Evolutionary conservation across 2,329 filamentous ascomycete species (phyloP).

Genomic region (Colletotrichum kahawae): DNA sequence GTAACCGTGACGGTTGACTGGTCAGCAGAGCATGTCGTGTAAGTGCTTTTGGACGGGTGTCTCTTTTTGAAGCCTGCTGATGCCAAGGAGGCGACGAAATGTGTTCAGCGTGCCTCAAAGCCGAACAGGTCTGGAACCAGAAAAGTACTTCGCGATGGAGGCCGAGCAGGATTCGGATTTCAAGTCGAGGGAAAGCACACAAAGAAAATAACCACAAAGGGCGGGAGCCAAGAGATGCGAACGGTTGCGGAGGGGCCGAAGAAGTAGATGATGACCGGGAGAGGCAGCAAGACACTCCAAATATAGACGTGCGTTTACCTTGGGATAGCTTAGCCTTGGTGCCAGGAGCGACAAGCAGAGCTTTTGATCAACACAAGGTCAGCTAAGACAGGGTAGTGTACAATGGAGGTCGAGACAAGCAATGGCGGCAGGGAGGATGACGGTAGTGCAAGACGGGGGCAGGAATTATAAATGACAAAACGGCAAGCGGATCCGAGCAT

Average conservation of each 20-base stretch:
- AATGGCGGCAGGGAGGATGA: background rate
- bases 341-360: background rate
- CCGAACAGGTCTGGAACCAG: background rate
- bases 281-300: background rate
- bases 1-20: background rate
- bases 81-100: background rate
- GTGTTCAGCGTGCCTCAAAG: background rate
- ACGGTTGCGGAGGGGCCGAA: background rate
- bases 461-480: conserved; percentile 8
- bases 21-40: background rate
- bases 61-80: background rate
- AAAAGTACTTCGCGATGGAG: background rate
- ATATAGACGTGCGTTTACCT: background rate
- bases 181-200: background rate
- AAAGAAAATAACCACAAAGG: conserved; percentile 3
- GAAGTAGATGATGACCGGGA: background rate
- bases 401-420: background rate
- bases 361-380: background rate
- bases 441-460: background rate
- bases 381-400: background rate
- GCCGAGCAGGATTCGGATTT: background rate
- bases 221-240: background rate
- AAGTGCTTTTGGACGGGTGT: background rate
- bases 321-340: background rate
- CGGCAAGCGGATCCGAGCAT: conserved; percentile 15